Base-by-base conservation (phyloP, 2,329 filamentous ascomycete species). In the Metarhizium album region DNA sequence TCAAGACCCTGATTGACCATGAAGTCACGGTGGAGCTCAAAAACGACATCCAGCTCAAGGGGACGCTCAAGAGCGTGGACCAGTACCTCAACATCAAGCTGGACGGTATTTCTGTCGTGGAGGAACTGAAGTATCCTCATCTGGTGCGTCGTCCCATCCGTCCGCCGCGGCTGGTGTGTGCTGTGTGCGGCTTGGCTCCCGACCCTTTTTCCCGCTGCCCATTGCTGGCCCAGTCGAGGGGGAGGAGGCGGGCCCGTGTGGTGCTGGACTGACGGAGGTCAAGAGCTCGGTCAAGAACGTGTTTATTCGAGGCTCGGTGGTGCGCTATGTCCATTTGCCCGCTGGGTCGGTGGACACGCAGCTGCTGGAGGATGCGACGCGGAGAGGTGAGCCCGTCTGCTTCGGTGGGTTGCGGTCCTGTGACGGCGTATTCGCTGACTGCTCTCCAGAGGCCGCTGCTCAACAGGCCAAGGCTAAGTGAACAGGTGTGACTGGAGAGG, bases 21-120 rank as follows among this genome's bases (percentile, higher is more conserved):
- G 84, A 94, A 75, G 90, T 98, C 64, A 97, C 90, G 45, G 90
- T 98, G 66, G 93, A 98, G 75, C 87, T 98, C 68, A 98, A 98
- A 74, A 98, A 98, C 70, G 93, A 98, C 72, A 95, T 98, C 61
- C 90, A 90, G 66, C 94, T 98, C 68, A 87, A 88, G 62, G 93
- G 93, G 58, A 94, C 85, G 35, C 78, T 98, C 59, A 98, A 97
- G 76, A 94, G 87, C 64, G 91, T 98, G 59, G 93, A 98, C 68
- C 93, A 97, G 74, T 98, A 95, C 72, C 82, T 98, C 64, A 98
- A 98, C 73, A 96, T 98, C 73, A 97, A 97, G 76, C 82, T 98
- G 47, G 93, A 98, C 64, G 89, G 96, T 64, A 94, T 97, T 54
- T 79, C 84, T 56, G 91, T 97, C 31, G 79, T 95, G 24, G 90